phyloP scores from a whole-genome alignment of 352 stramenopile genomes.

The Blastocystis sp. region DNA sequence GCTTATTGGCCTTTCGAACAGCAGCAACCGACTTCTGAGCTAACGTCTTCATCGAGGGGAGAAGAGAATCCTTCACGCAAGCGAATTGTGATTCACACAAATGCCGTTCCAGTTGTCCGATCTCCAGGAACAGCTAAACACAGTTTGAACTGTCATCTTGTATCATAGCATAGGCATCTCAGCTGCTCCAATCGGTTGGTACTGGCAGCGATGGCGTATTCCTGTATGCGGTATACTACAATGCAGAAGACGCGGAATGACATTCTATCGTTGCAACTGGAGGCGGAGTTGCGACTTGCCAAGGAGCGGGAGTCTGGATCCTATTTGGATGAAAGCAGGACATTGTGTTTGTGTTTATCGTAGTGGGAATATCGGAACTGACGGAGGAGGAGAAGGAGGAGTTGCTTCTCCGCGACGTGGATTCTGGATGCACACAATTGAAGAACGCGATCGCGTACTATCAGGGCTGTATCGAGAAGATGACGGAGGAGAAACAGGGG shows the following conservation, averaged over 20 bases:
- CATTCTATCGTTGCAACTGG: neutral
- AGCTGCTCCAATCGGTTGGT: too few species aligned
- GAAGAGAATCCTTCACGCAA: neutral
- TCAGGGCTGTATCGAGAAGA: neutral
- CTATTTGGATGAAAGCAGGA: neutral
- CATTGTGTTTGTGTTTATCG: neutral
- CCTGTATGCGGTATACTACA: too few species aligned
- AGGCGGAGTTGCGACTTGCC: neutral
- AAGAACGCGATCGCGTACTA: neutral
- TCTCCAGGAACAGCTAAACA: neutral
- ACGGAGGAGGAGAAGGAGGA: neutral
- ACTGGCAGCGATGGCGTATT: too few species aligned
- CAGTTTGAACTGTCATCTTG: neutral
- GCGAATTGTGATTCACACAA: neutral
- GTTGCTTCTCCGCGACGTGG: neutral
- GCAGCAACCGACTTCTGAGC: conserved; percentile 29
- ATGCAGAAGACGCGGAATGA: neutral
- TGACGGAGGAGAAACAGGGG: neutral
- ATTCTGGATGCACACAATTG: neutral
- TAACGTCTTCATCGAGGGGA: conserved; percentile 12
- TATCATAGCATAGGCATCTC: too few species aligned
- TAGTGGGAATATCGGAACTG: neutral
- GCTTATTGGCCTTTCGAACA: conserved; percentile 45
- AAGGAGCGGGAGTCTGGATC: neutral
- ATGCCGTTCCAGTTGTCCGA: neutral